A percentile compares a stretch with the other conserved stretches of the same genome.
Evolutionary conservation across 2,329 filamentous ascomycete genomes (phyloP).

Genomic region (Colletotrichum echinochloae): DNA sequence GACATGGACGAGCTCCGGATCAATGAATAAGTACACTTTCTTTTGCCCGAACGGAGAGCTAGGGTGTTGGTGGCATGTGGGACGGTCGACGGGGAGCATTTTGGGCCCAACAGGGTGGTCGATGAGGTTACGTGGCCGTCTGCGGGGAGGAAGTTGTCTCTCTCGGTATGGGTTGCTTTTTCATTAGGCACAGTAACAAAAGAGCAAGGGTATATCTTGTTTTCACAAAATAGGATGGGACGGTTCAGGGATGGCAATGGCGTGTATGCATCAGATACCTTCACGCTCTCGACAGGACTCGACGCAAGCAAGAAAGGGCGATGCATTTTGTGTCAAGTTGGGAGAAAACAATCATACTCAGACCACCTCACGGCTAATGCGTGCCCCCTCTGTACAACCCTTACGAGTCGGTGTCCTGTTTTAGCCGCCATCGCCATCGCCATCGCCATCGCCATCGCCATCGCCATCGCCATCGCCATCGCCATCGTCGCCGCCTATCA

Average conservation of each 20-base stretch:
- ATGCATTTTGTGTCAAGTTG: conserved; percentile 17
- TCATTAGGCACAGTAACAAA: conserved; percentile 10
- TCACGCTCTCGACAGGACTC: not conserved
- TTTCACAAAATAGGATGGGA: conserved; percentile 30
- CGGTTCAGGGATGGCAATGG: conserved; percentile 33
- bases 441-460: not conserved
- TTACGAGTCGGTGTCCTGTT: not conserved
- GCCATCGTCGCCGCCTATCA: not conserved
- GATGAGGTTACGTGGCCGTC: conserved; percentile 32
- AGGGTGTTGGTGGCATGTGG: not conserved
- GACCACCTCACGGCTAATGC: conserved; percentile 28
- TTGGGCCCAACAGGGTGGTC: conserved; percentile 13
- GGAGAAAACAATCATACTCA: conserved; percentile 5
- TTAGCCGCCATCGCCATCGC: not conserved
- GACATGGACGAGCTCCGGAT: conserved; percentile 92
- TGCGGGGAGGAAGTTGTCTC: conserved; percentile 19
- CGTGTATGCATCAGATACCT: conserved; percentile 41
- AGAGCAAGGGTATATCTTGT: conserved; percentile 11
- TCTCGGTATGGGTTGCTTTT: conserved; percentile 14
- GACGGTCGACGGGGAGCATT: conserved; percentile 2
- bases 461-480: not conserved
- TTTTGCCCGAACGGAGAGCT: not conserved
- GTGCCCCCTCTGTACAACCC: not conserved
- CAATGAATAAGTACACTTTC: conserved; percentile 57
- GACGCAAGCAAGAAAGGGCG: conserved; percentile 14